Percentiles rank a stretch among this genome's conserved stretches.
Evolutionary conservation across 371 early-diverging fungal species (phyloP).

Genomic region (Syncephalastrum contaminatum): DNA sequence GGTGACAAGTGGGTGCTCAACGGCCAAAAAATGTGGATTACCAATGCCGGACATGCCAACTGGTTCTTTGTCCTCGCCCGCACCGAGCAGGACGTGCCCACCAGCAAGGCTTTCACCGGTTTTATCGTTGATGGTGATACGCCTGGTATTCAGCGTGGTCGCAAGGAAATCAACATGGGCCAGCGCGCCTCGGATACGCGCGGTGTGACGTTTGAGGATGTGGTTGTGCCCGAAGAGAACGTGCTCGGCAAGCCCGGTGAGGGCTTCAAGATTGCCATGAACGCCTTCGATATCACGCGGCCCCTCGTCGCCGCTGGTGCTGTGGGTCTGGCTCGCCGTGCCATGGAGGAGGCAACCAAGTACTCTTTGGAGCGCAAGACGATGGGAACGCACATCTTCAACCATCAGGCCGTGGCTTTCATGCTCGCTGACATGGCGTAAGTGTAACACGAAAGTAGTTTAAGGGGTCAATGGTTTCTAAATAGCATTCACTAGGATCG

Average conservation of each 20-base stretch:
- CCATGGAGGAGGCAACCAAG: slow-evolving; percentile 91
- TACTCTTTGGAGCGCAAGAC: slow-evolving; percentile 94
- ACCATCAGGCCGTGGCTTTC: slow-evolving; percentile 92
- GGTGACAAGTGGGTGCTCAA: slow-evolving; percentile 74
- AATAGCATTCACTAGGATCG: slow-evolving; percentile 40
- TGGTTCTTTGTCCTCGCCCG: slow-evolving; percentile 98
- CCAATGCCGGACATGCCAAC: slow-evolving; percentile 96
- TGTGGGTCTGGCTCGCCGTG: slow-evolving; percentile 90
- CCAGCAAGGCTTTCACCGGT: slow-evolving; percentile 94
- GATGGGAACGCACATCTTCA: slow-evolving; percentile 89
- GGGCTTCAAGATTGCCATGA: slow-evolving; percentile 98
- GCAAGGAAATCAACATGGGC: slow-evolving; percentile 98
- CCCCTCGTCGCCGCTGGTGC: slow-evolving; percentile 92
- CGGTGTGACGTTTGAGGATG: slow-evolving; percentile 95
- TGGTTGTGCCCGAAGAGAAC: slow-evolving; percentile 89
- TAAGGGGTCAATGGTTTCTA: neutral
- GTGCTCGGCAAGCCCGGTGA: slow-evolving; percentile 70
- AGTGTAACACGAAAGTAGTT: slow-evolving; percentile 4
- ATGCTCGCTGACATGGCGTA: slow-evolving; percentile 97
- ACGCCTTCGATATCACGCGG: slow-evolving; percentile 94
- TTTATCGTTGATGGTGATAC: slow-evolving; percentile 94
- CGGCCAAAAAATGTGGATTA: slow-evolving; percentile 87
- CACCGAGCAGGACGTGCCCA: slow-evolving; percentile 73
- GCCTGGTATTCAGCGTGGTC: slow-evolving; percentile 87
- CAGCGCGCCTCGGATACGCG: slow-evolving; percentile 93